These are phyloP conservation scores for Physocladia obscura DNA, from an alignment of 192 early-diverging fungal species.

Conservation along the genomic window DNA sequence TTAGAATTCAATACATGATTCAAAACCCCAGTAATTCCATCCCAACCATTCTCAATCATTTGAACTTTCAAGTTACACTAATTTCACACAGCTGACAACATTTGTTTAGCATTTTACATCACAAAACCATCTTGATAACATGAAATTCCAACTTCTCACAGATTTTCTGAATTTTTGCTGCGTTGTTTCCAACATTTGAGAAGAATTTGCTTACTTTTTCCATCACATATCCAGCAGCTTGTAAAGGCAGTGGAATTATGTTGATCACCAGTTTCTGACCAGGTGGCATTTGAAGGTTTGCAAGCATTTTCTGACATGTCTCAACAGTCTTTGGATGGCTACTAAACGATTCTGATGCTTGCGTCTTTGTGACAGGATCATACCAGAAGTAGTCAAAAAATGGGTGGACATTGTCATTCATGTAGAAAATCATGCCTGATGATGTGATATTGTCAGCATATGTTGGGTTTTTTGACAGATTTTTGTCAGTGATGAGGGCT, in stretches of 20 bases:
- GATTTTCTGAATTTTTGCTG: not conserved
- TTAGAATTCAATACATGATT: no score
- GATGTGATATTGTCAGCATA: not conserved
- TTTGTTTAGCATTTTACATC: not conserved
- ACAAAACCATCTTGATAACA: slow-evolving; percentile 5
- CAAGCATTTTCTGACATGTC: not conserved
- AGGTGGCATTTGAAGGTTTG: not conserved
- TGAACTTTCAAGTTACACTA: no score
- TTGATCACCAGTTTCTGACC: slow-evolving; percentile 4
- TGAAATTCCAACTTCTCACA: not conserved
- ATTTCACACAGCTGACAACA: not conserved
- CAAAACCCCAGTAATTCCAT: no score
- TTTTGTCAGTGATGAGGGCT: not conserved
- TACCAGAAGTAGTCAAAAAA: slow-evolving; percentile 1
- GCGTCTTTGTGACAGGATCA: not conserved
- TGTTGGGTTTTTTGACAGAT: not conserved
- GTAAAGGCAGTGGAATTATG: not conserved
- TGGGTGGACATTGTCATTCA: not conserved
- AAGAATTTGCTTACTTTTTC: not conserved
- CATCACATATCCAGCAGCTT: not conserved
- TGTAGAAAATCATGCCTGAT: not conserved
- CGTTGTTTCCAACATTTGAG: not conserved
- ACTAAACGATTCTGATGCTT: not conserved
- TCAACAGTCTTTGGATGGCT: slow-evolving; percentile 3
- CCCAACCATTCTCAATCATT: no score